Base-by-base conservation (phyloP, 1,284 basidiomycete species). In the Marasmius fiardii region DNA sequence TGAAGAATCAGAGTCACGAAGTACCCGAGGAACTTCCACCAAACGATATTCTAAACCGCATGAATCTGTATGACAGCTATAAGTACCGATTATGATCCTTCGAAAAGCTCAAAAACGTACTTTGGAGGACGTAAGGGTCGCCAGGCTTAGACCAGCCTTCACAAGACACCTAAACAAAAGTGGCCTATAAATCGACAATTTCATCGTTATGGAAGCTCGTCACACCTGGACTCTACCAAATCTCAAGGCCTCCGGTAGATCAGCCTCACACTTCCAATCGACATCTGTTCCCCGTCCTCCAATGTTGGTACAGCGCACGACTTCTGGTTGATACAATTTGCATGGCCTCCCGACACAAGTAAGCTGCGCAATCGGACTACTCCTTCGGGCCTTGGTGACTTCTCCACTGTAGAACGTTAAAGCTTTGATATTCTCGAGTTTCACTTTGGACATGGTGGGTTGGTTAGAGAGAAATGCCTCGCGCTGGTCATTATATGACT, bases 211-310 rank as follows among this genome's bases (percentile, higher is more conserved):
- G 28, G 35, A 39, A 12, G 14, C 24, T 18, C 12, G 7, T 52
- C 55, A n/a, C 44, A 61, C 88, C 58, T 85, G 80, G 0, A 96
- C 86, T 55, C 83, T 78, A 7, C 95, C 95, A 57, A 98, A 87
- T 14, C 92, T 77, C 53, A 95, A 68, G 2, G 83, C 76, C 43
- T 85, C 83, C 2, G 94, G 94, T 8, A 98, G 74, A 67, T 98
- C 94, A 6, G 94, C 91, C 67, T 93, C 86, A 68, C 95, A 98
- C 87, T 87, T 90, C 93, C 93, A 95, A 64, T 95, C 92, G 4
- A 93, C 82, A 11, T 89, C 85, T 1, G 80, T 74, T 1, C 89
- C 92, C 58, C 74, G 73, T 7, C 90, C 89, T 37, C 94, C 93
- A 48, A 88, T 75, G 60, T 88, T 92, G 47, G 76, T 76, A 69